These are phyloP conservation scores for Sarocladium oryzae DNA, from an alignment of 2,329 filamentous ascomycete species.

Conservation along the genomic window DNA sequence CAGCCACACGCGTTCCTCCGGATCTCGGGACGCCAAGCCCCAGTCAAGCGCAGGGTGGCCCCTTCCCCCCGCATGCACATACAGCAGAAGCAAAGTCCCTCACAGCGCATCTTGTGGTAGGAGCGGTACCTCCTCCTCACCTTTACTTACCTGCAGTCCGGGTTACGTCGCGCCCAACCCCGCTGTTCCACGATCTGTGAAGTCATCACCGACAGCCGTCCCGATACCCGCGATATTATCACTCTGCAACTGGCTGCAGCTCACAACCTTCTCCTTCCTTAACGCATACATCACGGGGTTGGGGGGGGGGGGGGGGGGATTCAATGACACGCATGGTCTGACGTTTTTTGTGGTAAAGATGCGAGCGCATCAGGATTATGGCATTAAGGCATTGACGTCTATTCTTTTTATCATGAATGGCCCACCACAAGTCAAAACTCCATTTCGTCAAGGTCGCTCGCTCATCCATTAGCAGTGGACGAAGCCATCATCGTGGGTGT, in stretches of 20 bases:
- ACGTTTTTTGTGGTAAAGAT: too few species aligned
- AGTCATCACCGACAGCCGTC: constrained; percentile 11
- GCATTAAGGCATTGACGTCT: background rate
- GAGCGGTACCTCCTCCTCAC: too few species aligned
- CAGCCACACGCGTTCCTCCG: background rate
- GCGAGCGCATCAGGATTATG: background rate
- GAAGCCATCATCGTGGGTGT: constrained; percentile 36
- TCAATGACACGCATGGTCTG: too few species aligned
- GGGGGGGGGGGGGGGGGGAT: too few species aligned
- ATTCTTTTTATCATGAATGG: background rate
- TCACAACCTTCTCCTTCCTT: background rate
- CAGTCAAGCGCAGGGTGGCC: background rate
- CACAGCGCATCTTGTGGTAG: background rate
- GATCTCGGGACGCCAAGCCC: constrained; percentile 13
- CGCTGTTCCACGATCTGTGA: background rate
- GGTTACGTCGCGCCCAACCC: background rate
- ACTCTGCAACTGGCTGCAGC: background rate
- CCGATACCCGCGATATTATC: constrained; percentile 13
- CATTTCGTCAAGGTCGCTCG: background rate
- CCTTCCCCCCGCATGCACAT: constrained; percentile 8
- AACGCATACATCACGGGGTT: background rate
- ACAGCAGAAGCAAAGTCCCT: background rate
- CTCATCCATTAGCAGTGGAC: constrained; percentile 22
- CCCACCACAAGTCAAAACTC: background rate
- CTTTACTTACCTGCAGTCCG: too few species aligned